phyloP scores from a whole-genome alignment of 2,329 filamentous ascomycete genomes.

The Purpureocillium lavendulum region DNA sequence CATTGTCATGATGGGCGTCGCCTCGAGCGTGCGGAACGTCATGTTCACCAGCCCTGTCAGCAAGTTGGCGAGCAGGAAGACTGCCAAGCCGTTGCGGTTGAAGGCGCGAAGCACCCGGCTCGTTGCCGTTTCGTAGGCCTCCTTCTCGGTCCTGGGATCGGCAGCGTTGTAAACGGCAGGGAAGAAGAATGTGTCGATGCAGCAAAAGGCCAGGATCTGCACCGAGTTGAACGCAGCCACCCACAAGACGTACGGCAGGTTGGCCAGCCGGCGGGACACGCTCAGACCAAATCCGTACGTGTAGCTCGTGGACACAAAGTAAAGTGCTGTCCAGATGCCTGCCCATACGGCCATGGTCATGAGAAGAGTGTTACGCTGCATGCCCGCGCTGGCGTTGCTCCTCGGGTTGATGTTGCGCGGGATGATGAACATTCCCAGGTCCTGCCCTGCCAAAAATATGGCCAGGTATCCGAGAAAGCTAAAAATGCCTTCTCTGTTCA shows the following conservation, averaged over 20 bases:
- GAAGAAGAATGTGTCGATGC: conserved; percentile 72
- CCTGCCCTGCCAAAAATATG: conserved; percentile 87
- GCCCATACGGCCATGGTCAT: conserved; percentile 58
- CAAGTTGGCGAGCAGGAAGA: conserved; percentile 85
- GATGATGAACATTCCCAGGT: conserved; percentile 71
- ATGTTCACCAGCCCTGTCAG: conserved; percentile 86
- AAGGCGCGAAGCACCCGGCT: conserved; percentile 75
- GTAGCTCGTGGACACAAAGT: conserved; percentile 59
- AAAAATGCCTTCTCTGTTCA: conserved; percentile 93
- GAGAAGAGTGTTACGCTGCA: conserved; percentile 50
- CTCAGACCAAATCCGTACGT: conserved; percentile 62
- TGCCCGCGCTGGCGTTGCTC: conserved; percentile 30
- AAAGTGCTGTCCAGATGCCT: conserved; percentile 60
- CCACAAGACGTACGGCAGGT: conserved; percentile 90
- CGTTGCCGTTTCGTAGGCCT: conserved; percentile 60
- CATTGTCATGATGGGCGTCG: conserved; percentile 57
- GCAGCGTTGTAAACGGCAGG: conserved; percentile 57
- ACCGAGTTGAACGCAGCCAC: conserved; percentile 81
- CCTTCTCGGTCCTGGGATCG: conserved; percentile 48
- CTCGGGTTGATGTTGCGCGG: conserved; percentile 44
- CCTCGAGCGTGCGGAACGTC: conserved; percentile 72
- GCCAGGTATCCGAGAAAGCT: conserved; percentile 90
- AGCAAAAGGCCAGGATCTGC: conserved; percentile 72
- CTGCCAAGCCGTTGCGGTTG: conserved; percentile 77
- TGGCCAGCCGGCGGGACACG: conserved; percentile 84